A percentile compares a stretch with the other conserved stretches of the same genome.
Evolutionary conservation across 176 grass and related monocot species (phyloP).

Genomic region (Urochloa ruziziensis): DNA sequence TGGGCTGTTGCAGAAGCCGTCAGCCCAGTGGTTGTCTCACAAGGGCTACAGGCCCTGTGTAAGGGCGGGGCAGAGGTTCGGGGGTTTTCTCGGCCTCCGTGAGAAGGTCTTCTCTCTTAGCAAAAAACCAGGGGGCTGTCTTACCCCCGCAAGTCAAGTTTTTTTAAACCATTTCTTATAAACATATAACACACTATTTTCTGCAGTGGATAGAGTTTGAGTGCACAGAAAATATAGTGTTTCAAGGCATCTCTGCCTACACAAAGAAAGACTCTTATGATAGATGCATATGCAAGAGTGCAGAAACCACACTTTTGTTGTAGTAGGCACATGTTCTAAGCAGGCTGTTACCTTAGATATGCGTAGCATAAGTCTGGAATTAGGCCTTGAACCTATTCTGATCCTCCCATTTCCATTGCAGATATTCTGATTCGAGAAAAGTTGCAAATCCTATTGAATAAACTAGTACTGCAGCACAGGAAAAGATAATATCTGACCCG

Average conservation of each 20-base stretch:
- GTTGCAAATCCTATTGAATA: background rate
- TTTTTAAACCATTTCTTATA: background rate
- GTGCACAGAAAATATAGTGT: background rate
- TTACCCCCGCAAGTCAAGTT: too few species aligned
- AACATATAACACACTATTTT: slow-evolving; percentile 1
- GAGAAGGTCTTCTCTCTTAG: too few species aligned
- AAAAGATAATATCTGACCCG: background rate
- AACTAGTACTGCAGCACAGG: background rate
- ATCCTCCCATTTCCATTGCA: background rate
- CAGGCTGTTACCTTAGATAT: background rate
- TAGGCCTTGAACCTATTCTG: background rate
- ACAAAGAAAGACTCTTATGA: background rate
- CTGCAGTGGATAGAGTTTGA: background rate
- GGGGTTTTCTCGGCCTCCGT: too few species aligned
- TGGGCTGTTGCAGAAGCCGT: too few species aligned
- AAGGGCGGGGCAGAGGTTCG: too few species aligned
- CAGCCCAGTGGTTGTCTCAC: too few species aligned
- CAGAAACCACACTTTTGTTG: slow-evolving; percentile 17
- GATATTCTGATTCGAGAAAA: slow-evolving; percentile 24
- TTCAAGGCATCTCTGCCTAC: background rate
- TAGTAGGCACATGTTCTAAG: background rate
- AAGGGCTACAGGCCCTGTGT: too few species aligned
- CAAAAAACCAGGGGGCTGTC: too few species aligned
- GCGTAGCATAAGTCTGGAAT: background rate
- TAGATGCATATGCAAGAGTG: background rate